Conservation (phyloP, 208 protist species). For the Balamuthia mandrillaris region DNA sequence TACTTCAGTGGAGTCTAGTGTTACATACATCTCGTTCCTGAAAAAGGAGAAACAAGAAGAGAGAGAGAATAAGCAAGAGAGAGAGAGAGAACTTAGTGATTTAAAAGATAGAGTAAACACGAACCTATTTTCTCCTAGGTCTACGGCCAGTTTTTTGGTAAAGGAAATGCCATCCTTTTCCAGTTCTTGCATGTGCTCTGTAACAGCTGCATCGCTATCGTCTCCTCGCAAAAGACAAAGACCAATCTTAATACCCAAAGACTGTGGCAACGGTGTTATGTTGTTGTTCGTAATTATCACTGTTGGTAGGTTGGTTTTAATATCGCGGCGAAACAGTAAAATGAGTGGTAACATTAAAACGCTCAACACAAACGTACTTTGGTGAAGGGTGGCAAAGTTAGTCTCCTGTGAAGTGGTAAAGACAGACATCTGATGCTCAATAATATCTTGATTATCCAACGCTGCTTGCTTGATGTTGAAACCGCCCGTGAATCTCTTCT, state of each 20-base stretch:
- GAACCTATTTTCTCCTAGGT: too few species aligned
- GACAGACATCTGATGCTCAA: constrained; percentile 43
- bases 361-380: neutral
- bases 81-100: too few species aligned
- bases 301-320: neutral
- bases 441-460: too few species aligned
- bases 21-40: constrained; percentile 50
- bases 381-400: constrained; percentile 37
- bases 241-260: constrained; percentile 44
- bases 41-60: too few species aligned
- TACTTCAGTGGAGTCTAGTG: constrained; percentile 41
- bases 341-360: neutral
- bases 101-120: too few species aligned
- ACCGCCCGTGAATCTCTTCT: too few species aligned
- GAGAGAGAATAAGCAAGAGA: too few species aligned
- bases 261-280: constrained; percentile 25
- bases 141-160: constrained; percentile 15
- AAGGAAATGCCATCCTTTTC: neutral
- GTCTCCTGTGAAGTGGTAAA: constrained; percentile 43
- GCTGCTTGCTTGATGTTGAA: too few species aligned
- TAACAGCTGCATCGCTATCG: neutral
- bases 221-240: constrained; percentile 40
- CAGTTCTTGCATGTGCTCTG: neutral
- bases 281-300: constrained; percentile 44
- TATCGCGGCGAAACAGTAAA: neutral